phyloP scores from a whole-genome alignment of 1,284 basidiomycete species.

The Ustilago trichophora region DNA sequence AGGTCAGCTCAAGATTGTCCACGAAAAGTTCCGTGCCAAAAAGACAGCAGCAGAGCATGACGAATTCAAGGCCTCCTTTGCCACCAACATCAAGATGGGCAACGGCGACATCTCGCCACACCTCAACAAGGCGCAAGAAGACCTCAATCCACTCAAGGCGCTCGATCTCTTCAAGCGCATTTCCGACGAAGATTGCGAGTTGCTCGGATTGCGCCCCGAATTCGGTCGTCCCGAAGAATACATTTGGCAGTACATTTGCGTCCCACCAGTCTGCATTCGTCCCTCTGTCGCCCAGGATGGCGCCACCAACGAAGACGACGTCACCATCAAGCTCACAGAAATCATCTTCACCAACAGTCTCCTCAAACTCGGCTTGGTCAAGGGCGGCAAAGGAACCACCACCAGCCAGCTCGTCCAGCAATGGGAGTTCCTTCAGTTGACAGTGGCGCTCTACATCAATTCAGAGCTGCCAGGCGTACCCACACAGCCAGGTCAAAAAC shows the following conservation, averaged over 20 bases:
- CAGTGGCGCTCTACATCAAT: conserved; percentile 97
- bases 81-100: conserved; percentile 78
- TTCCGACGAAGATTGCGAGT: conserved; percentile 92
- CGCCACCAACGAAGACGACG: conserved; percentile 87
- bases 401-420: conserved; percentile 74
- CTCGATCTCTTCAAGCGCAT: conserved; percentile 92
- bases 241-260: conserved; percentile 98
- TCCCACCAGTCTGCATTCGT: conserved; percentile 96
- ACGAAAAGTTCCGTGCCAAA: conserved; percentile 96
- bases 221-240: conserved; percentile 95
- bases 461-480: conserved; percentile 85
- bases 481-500: conserved; percentile 60
- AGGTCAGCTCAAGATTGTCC: conserved; percentile 92
- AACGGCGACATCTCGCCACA: conserved; percentile 87
- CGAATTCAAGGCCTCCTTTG: conserved; percentile 85
- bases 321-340: conserved; percentile 96
- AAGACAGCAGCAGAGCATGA: conserved; percentile 90
- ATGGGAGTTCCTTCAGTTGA: conserved; percentile 96
- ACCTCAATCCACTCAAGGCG: conserved; percentile 92
- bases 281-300: conserved; percentile 95
- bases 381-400: conserved; percentile 68
- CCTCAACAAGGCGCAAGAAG: conserved; percentile 89
- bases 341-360: conserved; percentile 95
- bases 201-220: conserved; percentile 87
- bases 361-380: conserved; percentile 87